Evolutionary conservation across 2,329 filamentous ascomycete species (phyloP).

Genomic region (Ophiostoma sp.): DNA sequence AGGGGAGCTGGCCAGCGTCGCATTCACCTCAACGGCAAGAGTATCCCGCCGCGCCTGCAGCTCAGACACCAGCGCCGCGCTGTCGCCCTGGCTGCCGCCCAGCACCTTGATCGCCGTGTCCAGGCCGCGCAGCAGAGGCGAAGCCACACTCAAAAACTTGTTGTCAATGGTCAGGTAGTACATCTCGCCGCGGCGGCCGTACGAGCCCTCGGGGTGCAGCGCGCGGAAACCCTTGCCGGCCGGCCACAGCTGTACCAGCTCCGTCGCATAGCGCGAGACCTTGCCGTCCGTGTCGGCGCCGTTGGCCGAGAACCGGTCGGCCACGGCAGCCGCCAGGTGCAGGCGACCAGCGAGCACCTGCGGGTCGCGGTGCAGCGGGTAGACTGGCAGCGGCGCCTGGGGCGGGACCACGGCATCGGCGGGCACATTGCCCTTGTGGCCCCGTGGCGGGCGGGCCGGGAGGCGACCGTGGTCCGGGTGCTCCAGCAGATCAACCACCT

Average conservation of each 20-base stretch:
- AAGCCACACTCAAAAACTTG: slow-evolving; percentile 40
- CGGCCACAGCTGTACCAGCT: slow-evolving; percentile 47
- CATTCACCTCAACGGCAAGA: slow-evolving; percentile 34
- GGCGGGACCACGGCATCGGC: slow-evolving; percentile 19
- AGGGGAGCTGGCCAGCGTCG: slow-evolving; percentile 29
- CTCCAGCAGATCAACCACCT: slow-evolving; percentile 53
- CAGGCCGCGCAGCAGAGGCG: slow-evolving; percentile 48
- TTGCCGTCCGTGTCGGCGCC: slow-evolving; percentile 38
- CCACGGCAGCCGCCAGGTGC: slow-evolving; percentile 46
- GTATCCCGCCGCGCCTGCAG: slow-evolving; percentile 44
- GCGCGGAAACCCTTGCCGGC: slow-evolving; percentile 40
- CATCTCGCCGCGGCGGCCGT: slow-evolving; percentile 34
- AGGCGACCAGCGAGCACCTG: slow-evolving; percentile 45
- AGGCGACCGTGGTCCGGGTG: slow-evolving; percentile 42
- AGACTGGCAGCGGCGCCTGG: slow-evolving; percentile 27
- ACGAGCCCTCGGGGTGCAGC: slow-evolving; percentile 41
- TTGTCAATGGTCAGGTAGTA: slow-evolving; percentile 39
- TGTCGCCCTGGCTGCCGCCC: slow-evolving; percentile 30
- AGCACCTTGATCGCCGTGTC: slow-evolving; percentile 47
- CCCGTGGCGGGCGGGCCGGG: slow-evolving; percentile 6
- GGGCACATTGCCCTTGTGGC: background rate
- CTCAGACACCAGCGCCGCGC: slow-evolving; percentile 36
- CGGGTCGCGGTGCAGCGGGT: slow-evolving; percentile 45
- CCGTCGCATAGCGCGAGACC: slow-evolving; percentile 35
- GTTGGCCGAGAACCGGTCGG: slow-evolving; percentile 34